Base-by-base conservation (phyloP, 306 rosid genomes). In the Prunus fruticosa region DNA sequence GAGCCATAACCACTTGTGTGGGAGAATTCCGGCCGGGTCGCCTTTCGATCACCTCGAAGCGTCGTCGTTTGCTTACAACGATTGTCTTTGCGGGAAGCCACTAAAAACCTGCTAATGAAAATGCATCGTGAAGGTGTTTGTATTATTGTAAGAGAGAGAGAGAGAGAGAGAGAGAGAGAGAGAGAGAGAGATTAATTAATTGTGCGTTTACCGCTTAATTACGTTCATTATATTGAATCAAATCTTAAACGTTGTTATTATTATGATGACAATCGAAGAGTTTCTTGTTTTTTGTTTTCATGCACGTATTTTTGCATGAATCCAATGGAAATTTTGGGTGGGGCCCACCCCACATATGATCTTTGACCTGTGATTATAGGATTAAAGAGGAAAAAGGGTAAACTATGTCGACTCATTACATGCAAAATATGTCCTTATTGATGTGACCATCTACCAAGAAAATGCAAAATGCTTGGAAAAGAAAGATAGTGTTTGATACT, bases 41-140 rank as follows among this genome's bases (percentile, higher is more conserved):
- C 99, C 99, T 11, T 96, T 93, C 38, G 93, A 96, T 79, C 99
- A 96, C 69, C 89, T 96, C 0, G 97, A 89, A 74, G 97, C 98
- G 3, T 87, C 98, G 43, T 92, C 98, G 12, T 96, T 96, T 78
- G 69, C 51, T 2, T 88, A 72, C 89, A 96, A 96, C 41, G 94
- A 88, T 72, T 96, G 99, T 74, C 84, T 96, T 1, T 96, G 99
- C 50, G 99, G 99, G 47, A 88, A 89, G 82, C 99, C 99, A 2
- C 87, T 92, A 30, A 87, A 87, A 82, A 64, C 92, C 75, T 95
- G 97, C 74, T 87, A 64, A 23, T 10, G 20, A 23, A 74, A 67
- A 18, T 69, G 11, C 18, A 20, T 43, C 25, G 77, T 11, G 67
- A 58, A 58, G 68, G 8, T 73, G 54, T 63, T 64, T 64, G 13